Percentiles rank a stretch among this genome's conserved stretches.
phyloP scores from a whole-genome alignment of 306 rosid species.

The Castanea crenata region DNA sequence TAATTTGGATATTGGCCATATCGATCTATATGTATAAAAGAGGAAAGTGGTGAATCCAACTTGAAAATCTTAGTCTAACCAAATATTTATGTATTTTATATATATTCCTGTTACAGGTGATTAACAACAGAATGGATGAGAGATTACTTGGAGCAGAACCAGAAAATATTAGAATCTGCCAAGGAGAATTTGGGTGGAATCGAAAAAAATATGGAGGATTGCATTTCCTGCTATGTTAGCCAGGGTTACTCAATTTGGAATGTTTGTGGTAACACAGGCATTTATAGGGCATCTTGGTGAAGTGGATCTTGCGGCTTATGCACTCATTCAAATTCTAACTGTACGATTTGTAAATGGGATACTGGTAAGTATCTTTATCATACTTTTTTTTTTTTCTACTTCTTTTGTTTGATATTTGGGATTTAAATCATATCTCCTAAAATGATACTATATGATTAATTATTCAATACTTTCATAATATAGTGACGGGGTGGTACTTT shows the following conservation, averaged over 20 bases:
- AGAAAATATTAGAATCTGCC: slow-evolving; percentile 7
- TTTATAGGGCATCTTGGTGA: slow-evolving; percentile 56
- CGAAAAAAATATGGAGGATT: slow-evolving; percentile 37
- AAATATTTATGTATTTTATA: neutral
- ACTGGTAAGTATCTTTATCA: slow-evolving; percentile 20
- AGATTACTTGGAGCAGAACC: slow-evolving; percentile 3
- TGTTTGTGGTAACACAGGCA: slow-evolving; percentile 49
- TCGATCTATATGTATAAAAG: too few relatives aligned
- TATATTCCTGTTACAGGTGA: neutral
- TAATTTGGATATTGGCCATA: too few relatives aligned
- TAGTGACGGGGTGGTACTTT: too few relatives aligned
- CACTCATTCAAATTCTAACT: slow-evolving; percentile 46
- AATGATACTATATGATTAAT: too few relatives aligned
- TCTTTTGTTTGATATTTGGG: neutral
- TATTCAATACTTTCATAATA: too few relatives aligned
- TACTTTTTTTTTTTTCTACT: neutral
- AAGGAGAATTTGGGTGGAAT: slow-evolving; percentile 44
- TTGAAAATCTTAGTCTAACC: neutral
- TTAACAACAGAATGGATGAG: neutral
- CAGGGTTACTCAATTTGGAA: slow-evolving; percentile 43
- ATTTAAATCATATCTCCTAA: neutral
- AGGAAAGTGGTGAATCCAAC: neutral
- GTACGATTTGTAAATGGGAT: slow-evolving; percentile 53
- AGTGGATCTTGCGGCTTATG: slow-evolving; percentile 49
- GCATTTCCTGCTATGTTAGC: slow-evolving; percentile 61